Percentiles rank a stretch among this genome's conserved stretches.
Evolutionary conservation across 345 rosid genomes (phyloP).

Genomic region (Boechera divaricarpa): DNA sequence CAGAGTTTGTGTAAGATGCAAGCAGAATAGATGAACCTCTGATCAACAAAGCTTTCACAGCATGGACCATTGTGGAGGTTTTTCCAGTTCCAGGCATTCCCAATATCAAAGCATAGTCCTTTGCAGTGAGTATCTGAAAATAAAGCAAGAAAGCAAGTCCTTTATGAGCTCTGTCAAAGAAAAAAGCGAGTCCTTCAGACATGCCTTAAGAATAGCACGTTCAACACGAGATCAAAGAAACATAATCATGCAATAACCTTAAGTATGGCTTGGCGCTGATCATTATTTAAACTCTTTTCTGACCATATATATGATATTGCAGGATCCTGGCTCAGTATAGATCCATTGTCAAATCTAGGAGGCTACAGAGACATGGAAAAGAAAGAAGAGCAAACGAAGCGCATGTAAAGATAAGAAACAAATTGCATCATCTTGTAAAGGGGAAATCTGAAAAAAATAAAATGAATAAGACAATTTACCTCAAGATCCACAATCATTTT

Average conservation of each 20-base stretch:
- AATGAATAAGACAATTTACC: constrained; percentile 56
- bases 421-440: constrained; percentile 20
- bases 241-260: constrained; percentile 62
- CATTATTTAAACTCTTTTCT: constrained; percentile 80
- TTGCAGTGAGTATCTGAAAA: constrained; percentile 90
- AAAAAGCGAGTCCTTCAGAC: constrained; percentile 7
- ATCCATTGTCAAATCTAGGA: constrained; percentile 94
- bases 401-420: constrained; percentile 19
- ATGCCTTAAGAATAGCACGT: constrained; percentile 21
- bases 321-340: constrained; percentile 93
- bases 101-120: constrained; percentile 89
- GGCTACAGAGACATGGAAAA: constrained; percentile 55
- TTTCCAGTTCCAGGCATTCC: constrained; percentile 99
- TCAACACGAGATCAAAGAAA: constrained; percentile 29
- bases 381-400: constrained; percentile 15
- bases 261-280: constrained; percentile 95
- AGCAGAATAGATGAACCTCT: constrained; percentile 95
- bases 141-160: constrained; percentile 18
- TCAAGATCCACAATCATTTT: constrained; percentile 89
- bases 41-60: constrained; percentile 91
- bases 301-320: constrained; percentile 95
- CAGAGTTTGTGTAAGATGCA: constrained; percentile 98
- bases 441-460: constrained; percentile 19
- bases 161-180: constrained; percentile 32
- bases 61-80: constrained; percentile 97